Conservation (phyloP, 2,329 filamentous ascomycete genomes). For the Hypoxylon sp. region DNA sequence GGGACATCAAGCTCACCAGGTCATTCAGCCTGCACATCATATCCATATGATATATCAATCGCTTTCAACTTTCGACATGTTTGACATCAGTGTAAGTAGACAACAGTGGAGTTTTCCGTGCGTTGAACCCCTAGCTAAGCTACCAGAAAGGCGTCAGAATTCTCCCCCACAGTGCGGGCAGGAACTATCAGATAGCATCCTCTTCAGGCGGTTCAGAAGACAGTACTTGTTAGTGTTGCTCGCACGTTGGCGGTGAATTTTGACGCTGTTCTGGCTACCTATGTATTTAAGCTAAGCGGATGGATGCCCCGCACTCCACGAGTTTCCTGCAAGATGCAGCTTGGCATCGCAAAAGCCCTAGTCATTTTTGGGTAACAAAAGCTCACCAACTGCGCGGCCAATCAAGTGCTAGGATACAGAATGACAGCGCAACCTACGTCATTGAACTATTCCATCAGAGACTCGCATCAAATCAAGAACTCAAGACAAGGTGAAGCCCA, state of each 20-base stretch:
- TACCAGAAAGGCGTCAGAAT: too few species aligned
- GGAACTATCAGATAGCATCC: too few species aligned
- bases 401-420: constrained; percentile 9
- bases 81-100: too few species aligned
- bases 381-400: constrained; percentile 17
- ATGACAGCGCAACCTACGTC: constrained; percentile 31
- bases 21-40: too few species aligned
- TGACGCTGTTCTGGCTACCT: too few species aligned
- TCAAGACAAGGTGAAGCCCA: constrained; percentile 25
- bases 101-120: constrained; percentile 7
- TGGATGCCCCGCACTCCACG: constrained; percentile 28
- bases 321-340: constrained; percentile 8
- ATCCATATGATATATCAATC: too few species aligned
- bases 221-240: too few species aligned
- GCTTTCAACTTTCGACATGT: too few species aligned
- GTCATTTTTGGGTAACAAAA: constrained; percentile 1
- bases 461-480: constrained; percentile 22
- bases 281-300: constrained; percentile 3
- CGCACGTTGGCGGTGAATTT: too few species aligned
- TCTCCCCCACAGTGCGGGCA: too few species aligned
- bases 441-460: constrained; percentile 18
- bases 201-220: too few species aligned
- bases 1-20: not conserved
- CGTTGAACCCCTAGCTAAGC: constrained; percentile 1
- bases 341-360: constrained; percentile 19